Evolutionary conservation across 1,284 basidiomycete genomes (phyloP), one percentile per base, ranked within the genome.

Genomic region (Austroboletus niveus): DNA sequence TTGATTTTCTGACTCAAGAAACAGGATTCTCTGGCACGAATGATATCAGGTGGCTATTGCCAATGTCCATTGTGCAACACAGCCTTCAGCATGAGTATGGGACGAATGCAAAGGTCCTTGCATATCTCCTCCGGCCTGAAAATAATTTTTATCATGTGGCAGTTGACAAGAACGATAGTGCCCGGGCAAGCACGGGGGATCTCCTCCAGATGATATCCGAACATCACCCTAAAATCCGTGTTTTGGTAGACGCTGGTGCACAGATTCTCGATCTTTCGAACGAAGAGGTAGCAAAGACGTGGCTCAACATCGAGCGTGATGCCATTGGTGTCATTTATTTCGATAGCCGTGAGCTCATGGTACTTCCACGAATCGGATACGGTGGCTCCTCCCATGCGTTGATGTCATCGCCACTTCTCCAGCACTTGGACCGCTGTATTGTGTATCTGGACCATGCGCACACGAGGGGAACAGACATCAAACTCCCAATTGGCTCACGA

Each of bases 91-190:
- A 59, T 32, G 60, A 62, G 1, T 50, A 30, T 0, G 57, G 50
- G 4, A 60, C 54, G 2, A 62, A 62, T 3, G 58, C 80, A 0
- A 70, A 69, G 47, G 77, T 82, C 0, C 64, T 82, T 24, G 58
- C 57, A 0, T 72, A 74, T 45, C 64, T 81, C 0, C 66, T 81
- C 10, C 74, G 62, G 17, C 59, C 66, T 0, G 77, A 80, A 51
- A 82, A 79, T 47, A 57, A 71, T 6, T 27, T 40, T 8, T 78
- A 79, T 20, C 42, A 62, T 14, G 66, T 67, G 29, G 61, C 22
- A 29, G 29, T 29, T 29, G 29, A 29, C 29, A 7, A 29, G 29
- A 29, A 29, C 8, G 29, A 29, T 9, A 29, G 29, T 9, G 29
- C 29, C 29, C 29, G 29, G 29, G 29, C 29, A 29, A 29, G 29